Conservation (phyloP, 2,329 filamentous ascomycete species). For the Sporothrix brunneoviolacea region DNA sequence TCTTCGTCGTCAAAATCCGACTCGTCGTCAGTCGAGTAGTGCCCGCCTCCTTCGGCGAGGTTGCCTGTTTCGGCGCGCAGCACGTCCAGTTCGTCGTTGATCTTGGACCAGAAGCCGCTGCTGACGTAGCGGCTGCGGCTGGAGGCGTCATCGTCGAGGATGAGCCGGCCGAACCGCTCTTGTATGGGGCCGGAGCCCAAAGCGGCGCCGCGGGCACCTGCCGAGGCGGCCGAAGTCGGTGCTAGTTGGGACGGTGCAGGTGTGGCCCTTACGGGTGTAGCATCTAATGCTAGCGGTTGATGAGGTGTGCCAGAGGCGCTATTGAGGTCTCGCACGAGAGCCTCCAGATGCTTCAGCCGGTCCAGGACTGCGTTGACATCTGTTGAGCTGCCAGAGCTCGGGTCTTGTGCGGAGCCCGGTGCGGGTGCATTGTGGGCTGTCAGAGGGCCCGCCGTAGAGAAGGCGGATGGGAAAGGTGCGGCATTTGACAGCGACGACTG, state of each 20-base stretch:
- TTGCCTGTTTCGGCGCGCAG: conserved; percentile 35
- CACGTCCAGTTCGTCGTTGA: conserved; percentile 48
- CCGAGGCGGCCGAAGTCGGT: too few relatives aligned
- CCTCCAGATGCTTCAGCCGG: conserved; percentile 42
- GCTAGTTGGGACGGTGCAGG: not conserved
- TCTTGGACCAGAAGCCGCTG: conserved; percentile 48
- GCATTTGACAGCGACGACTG: not conserved
- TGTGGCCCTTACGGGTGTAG: too few relatives aligned
- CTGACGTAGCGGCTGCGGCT: conserved; percentile 41
- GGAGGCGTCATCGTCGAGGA: conserved; percentile 34
- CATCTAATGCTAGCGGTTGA: not conserved
- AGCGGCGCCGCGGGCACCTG: not conserved
- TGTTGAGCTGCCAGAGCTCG: conserved; percentile 20
- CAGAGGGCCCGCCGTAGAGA: not conserved
- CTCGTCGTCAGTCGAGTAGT: conserved; percentile 34
- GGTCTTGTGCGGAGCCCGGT: not conserved
- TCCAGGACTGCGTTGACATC: conserved; percentile 38
- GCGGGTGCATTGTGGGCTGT: conserved; percentile 37
- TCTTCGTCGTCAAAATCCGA: conserved; percentile 21
- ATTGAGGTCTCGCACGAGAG: conserved; percentile 43
- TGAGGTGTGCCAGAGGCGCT: conserved; percentile 21
- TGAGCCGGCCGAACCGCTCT: conserved; percentile 40
- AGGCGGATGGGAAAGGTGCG: not conserved
- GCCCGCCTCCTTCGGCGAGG: conserved; percentile 27
- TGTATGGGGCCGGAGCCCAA: conserved; percentile 23